Base-by-base conservation (phyloP, 345 rosid genomes). In the Ceriops zippeliana region DNA sequence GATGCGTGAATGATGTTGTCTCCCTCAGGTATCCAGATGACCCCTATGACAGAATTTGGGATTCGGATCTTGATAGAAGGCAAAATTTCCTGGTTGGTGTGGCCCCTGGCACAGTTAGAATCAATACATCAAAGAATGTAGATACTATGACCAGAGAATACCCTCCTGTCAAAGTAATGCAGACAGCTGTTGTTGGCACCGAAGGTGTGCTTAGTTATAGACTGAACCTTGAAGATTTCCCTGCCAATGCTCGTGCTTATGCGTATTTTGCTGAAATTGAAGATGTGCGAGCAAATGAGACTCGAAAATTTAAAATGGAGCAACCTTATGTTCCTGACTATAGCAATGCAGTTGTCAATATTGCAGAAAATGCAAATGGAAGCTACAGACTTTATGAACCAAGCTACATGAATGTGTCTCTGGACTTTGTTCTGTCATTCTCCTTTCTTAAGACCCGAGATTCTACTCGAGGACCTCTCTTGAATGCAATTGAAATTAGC, bases 31-130 rank as follows among this genome's bases (percentile, higher is more conserved):
- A 92, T 73, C 99, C 98, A 0, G 98, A 96, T 82, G 99, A 96
- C 79, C 97, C 98, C 2, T 96, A 91, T 66, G 99, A 96, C 81
- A 89, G 99, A 83, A 87, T 96, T 52, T 96, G 99, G 99, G 91
- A 85, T 60, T 96, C 99, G 6, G 99, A 96, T 82, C 81, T 87
- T 28, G 86, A 72, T 22, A 90, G 70, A 76, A 85, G 98, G 70
- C 99, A 80, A 62, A 96, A 96, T 76, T 92, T 64, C 74, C 93
- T 90, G 58, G 99, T 96, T 9, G 99, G 89, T 28, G 85, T 77
- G 37, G 99, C 99, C 34, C 63, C 87, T 38, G 98, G 98, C 7
- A 96, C 99, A 2, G 75, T 58, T 62, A 86, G 89, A 70, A 85
- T 92, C 84, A 87, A 66, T 31, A 96, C 98, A 61, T 66, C 91